Evolutionary conservation across 805 yeast species (phyloP).

Genomic region (Metschnikowia borealis): DNA sequence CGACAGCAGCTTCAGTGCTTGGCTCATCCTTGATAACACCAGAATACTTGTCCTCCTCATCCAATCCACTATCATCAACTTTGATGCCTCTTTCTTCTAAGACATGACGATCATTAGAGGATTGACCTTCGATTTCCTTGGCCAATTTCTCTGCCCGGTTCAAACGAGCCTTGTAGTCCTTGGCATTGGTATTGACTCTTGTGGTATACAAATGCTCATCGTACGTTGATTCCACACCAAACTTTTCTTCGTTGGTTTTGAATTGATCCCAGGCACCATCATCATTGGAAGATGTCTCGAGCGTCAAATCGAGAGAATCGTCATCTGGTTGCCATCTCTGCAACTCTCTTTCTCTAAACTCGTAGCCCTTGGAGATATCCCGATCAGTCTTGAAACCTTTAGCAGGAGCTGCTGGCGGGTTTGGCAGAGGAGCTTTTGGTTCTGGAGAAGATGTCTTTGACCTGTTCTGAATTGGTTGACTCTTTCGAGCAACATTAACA

Average conservation of each 20-base stretch:
- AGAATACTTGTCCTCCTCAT: conserved; percentile 94
- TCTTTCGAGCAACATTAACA: neutral
- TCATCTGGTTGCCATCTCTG: conserved; percentile 82
- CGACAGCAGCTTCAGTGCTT: conserved; percentile 26
- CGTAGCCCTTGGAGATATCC: conserved; percentile 61
- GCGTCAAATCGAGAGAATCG: conserved; percentile 25
- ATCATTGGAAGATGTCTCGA: conserved; percentile 32
- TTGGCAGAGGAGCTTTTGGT: neutral
- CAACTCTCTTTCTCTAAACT: conserved; percentile 63
- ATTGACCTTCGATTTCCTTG: conserved; percentile 69
- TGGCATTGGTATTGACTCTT: conserved; percentile 60
- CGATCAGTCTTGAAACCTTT: conserved; percentile 70
- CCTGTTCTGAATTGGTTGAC: neutral
- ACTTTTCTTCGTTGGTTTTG: conserved; percentile 81
- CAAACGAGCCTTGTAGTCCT: conserved; percentile 63
- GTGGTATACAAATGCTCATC: conserved; percentile 90
- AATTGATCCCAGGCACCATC: conserved; percentile 83
- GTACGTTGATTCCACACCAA: conserved; percentile 80
- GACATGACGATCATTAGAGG: conserved; percentile 67
- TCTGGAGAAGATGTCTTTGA: conserved; percentile 2
- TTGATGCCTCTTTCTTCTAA: conserved; percentile 86
- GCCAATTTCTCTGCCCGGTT: conserved; percentile 77
- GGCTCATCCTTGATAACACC: conserved; percentile 46
- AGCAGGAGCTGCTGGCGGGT: neutral
- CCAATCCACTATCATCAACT: conserved; percentile 80